These are phyloP conservation scores for Penicillium decumbens DNA, from an alignment of 2,329 filamentous ascomycete species.

Conservation along the genomic window DNA sequence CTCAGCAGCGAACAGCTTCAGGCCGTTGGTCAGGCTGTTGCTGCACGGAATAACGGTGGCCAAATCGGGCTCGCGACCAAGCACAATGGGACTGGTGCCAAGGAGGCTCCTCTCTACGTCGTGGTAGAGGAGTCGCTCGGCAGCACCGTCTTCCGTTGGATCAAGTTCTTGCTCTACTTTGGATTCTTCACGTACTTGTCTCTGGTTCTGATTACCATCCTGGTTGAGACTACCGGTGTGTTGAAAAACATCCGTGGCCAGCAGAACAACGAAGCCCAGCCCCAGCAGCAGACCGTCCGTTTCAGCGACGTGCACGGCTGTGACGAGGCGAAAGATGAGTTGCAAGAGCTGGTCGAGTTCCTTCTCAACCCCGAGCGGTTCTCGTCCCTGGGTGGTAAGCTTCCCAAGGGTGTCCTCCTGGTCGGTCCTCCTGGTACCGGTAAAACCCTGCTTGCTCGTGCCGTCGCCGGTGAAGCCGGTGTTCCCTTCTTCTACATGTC, in stretches of 20 bases:
- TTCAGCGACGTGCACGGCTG: constrained; percentile 96
- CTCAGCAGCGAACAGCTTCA: constrained; percentile 63
- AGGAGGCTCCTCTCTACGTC: constrained; percentile 85
- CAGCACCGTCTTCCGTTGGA: constrained; percentile 78
- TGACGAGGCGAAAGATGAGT: constrained; percentile 95
- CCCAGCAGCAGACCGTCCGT: constrained; percentile 83
- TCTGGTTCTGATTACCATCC: constrained; percentile 71
- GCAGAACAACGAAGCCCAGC: constrained; percentile 77
- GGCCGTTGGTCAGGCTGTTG: constrained; percentile 75
- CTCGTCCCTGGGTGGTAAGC: constrained; percentile 86
- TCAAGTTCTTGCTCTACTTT: constrained; percentile 79
- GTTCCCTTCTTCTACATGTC: constrained; percentile 99
- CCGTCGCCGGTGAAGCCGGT: constrained; percentile 92
- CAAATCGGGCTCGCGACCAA: constrained; percentile 53
- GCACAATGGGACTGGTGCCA: constrained; percentile 60
- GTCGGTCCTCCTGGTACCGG: constrained; percentile 95
- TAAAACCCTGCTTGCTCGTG: constrained; percentile 91
- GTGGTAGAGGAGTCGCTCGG: constrained; percentile 87
- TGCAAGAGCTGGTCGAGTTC: constrained; percentile 95
- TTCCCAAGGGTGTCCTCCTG: constrained; percentile 92
- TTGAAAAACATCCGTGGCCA: constrained; percentile 71
- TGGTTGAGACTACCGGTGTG: constrained; percentile 74
- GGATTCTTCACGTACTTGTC: constrained; percentile 72
- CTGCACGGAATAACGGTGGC: constrained; percentile 64
- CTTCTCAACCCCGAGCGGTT: constrained; percentile 90